Conservation (phyloP, 331 rosid species). For the Cydonia oblonga region DNA sequence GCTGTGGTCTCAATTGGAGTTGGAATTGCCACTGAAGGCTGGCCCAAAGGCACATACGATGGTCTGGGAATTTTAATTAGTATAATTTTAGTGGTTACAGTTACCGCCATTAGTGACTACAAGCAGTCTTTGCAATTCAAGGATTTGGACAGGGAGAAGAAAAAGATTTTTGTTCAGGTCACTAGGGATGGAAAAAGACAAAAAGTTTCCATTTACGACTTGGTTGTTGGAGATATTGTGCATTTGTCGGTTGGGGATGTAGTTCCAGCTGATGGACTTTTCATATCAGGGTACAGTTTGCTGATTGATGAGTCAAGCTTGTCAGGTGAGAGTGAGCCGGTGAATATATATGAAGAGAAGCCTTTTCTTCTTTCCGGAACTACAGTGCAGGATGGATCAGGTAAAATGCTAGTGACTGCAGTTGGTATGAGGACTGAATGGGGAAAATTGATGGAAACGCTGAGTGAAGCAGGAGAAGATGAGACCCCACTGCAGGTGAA, state of each 20-base stretch:
- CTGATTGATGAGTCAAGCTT: slow-evolving; percentile 82
- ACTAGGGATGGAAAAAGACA: slow-evolving; percentile 64
- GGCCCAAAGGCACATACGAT: slow-evolving; percentile 80
- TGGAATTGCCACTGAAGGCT: slow-evolving; percentile 88
- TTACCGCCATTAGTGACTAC: slow-evolving; percentile 85
- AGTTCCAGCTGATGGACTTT: slow-evolving; percentile 95
- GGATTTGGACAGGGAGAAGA: slow-evolving; percentile 77
- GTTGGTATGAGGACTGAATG: slow-evolving; percentile 98
- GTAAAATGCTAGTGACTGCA: slow-evolving; percentile 77
- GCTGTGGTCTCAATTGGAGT: slow-evolving; percentile 68
- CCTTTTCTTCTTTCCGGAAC: slow-evolving; percentile 95
- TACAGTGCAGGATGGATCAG: slow-evolving; percentile 92
- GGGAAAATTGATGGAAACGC: slow-evolving; percentile 93
- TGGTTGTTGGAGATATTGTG: slow-evolving; percentile 85
- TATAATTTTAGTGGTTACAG: slow-evolving; percentile 66
- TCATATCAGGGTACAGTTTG: slow-evolving; percentile 58
- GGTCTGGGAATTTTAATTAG: slow-evolving; percentile 83
- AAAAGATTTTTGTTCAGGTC: slow-evolving; percentile 72
- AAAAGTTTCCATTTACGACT: slow-evolving; percentile 61
- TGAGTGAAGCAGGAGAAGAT: slow-evolving; percentile 81
- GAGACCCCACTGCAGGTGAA: slow-evolving; percentile 98
- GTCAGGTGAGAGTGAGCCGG: slow-evolving; percentile 95
- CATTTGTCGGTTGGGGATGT: slow-evolving; percentile 80
- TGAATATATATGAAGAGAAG: slow-evolving; percentile 31
- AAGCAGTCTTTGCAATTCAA: slow-evolving; percentile 76